Evolutionary conservation across 768 basidiomycete species (phyloP).

Genomic region (Panellus pusillus): DNA sequence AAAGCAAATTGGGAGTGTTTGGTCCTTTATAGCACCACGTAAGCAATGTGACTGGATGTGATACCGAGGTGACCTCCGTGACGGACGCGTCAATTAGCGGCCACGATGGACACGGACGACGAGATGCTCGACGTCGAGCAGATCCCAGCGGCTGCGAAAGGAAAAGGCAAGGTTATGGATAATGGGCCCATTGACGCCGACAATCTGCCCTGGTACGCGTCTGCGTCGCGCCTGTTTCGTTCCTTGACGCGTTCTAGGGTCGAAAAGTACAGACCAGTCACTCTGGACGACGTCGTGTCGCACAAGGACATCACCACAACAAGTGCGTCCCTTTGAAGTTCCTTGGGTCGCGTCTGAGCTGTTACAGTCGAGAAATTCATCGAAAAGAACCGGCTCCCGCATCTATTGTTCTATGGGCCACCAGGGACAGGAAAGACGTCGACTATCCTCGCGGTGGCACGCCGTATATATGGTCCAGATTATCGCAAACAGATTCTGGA

Average conservation of each 20-base stretch:
- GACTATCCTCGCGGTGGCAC: constrained; percentile 92
- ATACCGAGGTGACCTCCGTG: constrained; percentile 17
- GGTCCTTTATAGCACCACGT: constrained; percentile 33
- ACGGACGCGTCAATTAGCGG: constrained; percentile 8
- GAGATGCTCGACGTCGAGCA: constrained; percentile 56
- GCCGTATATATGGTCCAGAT: constrained; percentile 86
- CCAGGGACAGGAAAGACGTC: constrained; percentile 99
- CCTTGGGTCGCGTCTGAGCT: constrained; percentile 10
- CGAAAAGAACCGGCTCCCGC: constrained; percentile 89
- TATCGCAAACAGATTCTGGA: constrained; percentile 94
- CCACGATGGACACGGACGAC: constrained; percentile 57
- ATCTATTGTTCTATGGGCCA: constrained; percentile 95
- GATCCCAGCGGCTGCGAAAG: constrained; percentile 46
- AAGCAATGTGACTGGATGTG: constrained; percentile 8
- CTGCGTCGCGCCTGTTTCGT: constrained; percentile 2
- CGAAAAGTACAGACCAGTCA: constrained; percentile 94
- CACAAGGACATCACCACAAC: constrained; percentile 95
- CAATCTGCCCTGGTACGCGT: constrained; percentile 78
- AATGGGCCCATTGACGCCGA: constrained; percentile 51
- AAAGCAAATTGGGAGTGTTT: constrained; percentile 42
- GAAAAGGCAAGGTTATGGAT: constrained; percentile 67
- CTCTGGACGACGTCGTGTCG: constrained; percentile 92
- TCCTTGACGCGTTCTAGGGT: constrained; percentile 60
- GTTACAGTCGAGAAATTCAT: constrained; percentile 91
- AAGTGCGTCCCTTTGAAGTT: constrained; percentile 53